A percentile compares a stretch with the other conserved stretches of the same genome.
Evolutionary conservation across 768 basidiomycete genomes (phyloP).

Genomic region (Collybia sp.): DNA sequence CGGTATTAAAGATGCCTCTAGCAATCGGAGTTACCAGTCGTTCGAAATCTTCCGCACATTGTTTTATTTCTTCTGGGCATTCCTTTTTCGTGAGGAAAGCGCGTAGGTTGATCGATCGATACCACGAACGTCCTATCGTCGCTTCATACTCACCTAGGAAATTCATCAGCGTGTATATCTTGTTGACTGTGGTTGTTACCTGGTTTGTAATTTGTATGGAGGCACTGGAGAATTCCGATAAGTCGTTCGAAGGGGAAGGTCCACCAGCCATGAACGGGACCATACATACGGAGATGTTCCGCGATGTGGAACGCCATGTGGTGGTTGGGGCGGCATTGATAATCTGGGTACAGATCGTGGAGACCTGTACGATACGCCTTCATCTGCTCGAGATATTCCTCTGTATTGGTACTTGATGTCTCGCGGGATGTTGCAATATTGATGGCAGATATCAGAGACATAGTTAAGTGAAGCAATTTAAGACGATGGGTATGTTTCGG

Average conservation of each 20-base stretch:
- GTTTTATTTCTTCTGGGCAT: no score
- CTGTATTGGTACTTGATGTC: constrained; percentile 10
- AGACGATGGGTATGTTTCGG: no score
- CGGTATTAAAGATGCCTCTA: no score
- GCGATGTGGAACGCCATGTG: constrained; percentile 25
- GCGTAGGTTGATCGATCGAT: no score
- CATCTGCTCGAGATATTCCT: constrained; percentile 17
- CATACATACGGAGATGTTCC: constrained; percentile 18
- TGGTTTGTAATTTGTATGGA: constrained; percentile 16
- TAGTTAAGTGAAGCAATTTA: constrained; percentile 17
- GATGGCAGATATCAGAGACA: constrained; percentile 24
- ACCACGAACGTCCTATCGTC: no score
- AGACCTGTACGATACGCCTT: constrained; percentile 17
- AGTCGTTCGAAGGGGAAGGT: constrained; percentile 25
- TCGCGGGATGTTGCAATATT: constrained; percentile 12
- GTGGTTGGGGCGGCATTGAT: constrained; percentile 20
- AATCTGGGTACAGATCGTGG: constrained; percentile 10
- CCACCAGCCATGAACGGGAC: constrained; percentile 29
- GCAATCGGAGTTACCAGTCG: no score
- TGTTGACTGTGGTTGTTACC: no score
- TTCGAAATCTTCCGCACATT: no score
- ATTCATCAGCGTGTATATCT: no score
- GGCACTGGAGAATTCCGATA: constrained; percentile 17
- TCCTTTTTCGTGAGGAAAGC: no score
- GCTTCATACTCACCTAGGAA: no score